A percentile compares a stretch with the other conserved stretches of the same genome.
These are phyloP conservation scores for Wickerhamomyces sp. DNA, from an alignment of 1,139 yeast genomes.

Conservation along the genomic window DNA sequence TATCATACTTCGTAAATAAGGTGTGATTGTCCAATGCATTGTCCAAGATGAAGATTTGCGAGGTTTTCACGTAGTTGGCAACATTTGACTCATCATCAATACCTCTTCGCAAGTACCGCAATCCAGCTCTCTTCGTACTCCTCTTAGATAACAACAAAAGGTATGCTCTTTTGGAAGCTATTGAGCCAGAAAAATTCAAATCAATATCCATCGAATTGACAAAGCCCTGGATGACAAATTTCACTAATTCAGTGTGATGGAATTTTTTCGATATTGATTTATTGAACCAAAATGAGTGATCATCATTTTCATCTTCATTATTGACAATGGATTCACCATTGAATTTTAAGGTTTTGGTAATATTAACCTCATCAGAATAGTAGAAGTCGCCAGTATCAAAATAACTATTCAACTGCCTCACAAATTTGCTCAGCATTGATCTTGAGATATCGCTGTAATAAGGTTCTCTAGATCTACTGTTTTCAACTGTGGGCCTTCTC, in stretches of 20 bases:
- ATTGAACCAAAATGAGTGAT: constrained; percentile 29
- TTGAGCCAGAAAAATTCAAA: constrained; percentile 5
- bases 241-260: constrained; percentile 18
- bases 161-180: constrained; percentile 8
- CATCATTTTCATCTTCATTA: constrained; percentile 5
- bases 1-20: constrained; percentile 21
- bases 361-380: constrained; percentile 20
- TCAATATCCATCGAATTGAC: constrained; percentile 22
- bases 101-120: constrained; percentile 42
- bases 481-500: constrained; percentile 4
- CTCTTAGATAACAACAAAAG: constrained; percentile 32
- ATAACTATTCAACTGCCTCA: constrained; percentile 14
- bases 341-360: constrained; percentile 13
- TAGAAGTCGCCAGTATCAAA: constrained; percentile 21
- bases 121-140: constrained; percentile 39
- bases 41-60: constrained; percentile 27
- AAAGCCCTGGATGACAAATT: constrained; percentile 35
- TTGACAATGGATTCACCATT: constrained; percentile 7
- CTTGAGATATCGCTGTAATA: constrained; percentile 13
- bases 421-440: constrained; percentile 19
- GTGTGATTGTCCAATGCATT: constrained; percentile 4
- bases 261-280: constrained; percentile 22
- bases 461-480: not conserved
- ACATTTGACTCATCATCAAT: constrained; percentile 39
- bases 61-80: constrained; percentile 45